Evolutionary conservation across 345 rosid genomes (phyloP), one percentile per base, ranked within the genome.

Genomic region (Boechera stricta): DNA sequence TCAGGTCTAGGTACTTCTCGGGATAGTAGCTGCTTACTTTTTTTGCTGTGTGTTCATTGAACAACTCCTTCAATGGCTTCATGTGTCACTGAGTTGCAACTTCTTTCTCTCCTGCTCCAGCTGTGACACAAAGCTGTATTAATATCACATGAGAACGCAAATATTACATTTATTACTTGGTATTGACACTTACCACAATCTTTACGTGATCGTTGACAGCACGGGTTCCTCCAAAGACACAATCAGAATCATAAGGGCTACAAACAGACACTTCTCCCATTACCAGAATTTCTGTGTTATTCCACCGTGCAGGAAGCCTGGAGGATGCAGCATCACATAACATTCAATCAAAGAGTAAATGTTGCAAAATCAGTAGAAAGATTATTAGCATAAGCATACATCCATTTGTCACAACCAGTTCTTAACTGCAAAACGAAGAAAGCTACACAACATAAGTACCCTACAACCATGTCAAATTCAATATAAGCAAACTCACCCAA

Each of bases 261-360:
- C 67, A 71, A 56, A 93, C 88, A 57, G 90, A 88, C 68, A 93
- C 98, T 79, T 88, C 92, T 69, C 83, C 79, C 89, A 88, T 84
- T 64, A 88, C 92, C 74, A 90, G 85, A 47, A 93, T 91, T 71
- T 54, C 84, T 52, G 86, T 91, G 78, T 90, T 88, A 55, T 85
- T 90, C 98, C 98, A 91, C 60, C 86, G 80, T 36, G 90, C 94
- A 44, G 89, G 91, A 82, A 82, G 88, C 89, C 98, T 93, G 86
- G 44, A 54, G n/a, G 5, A 42, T 28, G 32, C 72, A 54, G 24
- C 66, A 69, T 31, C 69, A 26, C 62, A 62, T 62, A 28, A 13
- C 36, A 54, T 54, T 53, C 55, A 7, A 39, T 63, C 44, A 55
- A 44, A 29, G 26, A 29, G 54, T 28, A 7, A 12, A 26, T 36